Evolutionary conservation across 805 yeast genomes (phyloP).

Genomic region (Wickerhamomyces subpelliculosus): DNA sequence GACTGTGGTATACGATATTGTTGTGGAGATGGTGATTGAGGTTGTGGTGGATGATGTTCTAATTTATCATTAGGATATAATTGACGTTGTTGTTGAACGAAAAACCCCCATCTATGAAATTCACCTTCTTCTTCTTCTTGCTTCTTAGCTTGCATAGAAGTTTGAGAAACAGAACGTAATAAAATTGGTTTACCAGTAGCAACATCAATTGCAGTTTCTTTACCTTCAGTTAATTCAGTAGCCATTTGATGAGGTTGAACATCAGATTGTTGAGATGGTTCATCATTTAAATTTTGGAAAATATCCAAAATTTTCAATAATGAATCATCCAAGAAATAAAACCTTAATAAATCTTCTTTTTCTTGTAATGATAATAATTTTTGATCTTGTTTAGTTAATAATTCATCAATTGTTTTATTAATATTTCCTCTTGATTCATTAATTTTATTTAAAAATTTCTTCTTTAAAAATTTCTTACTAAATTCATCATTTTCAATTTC

Average conservation of each 20-base stretch:
- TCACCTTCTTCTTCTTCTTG: conserved; percentile 93
- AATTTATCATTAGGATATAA: conserved; percentile 21
- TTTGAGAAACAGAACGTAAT: conserved; percentile 56
- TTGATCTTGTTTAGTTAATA: conserved; percentile 50
- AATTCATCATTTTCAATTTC: conserved; percentile 24
- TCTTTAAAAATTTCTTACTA: conserved; percentile 30
- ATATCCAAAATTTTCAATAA: conserved; percentile 45
- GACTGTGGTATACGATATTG: too few relatives aligned
- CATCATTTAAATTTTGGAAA: conserved; percentile 20
- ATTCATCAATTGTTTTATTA: conserved; percentile 44
- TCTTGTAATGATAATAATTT: conserved; percentile 56
- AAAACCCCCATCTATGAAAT: conserved; percentile 79
- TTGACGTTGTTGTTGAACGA: conserved; percentile 55
- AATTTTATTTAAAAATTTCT: conserved; percentile 36
- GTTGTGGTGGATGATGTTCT: conserved; percentile 10
- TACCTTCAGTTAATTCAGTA: conserved; percentile 50
- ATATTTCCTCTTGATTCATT: conserved; percentile 31
- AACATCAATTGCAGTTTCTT: conserved; percentile 51
- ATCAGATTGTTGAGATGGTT: conserved; percentile 2
- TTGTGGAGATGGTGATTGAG: conserved; percentile 2
- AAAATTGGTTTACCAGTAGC: conserved; percentile 68
- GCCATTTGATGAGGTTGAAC: conserved; percentile 64
- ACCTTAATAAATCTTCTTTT: conserved; percentile 65
- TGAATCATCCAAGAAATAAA: conserved; percentile 64
- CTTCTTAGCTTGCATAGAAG: conserved; percentile 58